Percentiles rank a stretch among this genome's conserved stretches.
Evolutionary conservation across 1,284 basidiomycete species (phyloP).

Genomic region (Austroboletus niveus): DNA sequence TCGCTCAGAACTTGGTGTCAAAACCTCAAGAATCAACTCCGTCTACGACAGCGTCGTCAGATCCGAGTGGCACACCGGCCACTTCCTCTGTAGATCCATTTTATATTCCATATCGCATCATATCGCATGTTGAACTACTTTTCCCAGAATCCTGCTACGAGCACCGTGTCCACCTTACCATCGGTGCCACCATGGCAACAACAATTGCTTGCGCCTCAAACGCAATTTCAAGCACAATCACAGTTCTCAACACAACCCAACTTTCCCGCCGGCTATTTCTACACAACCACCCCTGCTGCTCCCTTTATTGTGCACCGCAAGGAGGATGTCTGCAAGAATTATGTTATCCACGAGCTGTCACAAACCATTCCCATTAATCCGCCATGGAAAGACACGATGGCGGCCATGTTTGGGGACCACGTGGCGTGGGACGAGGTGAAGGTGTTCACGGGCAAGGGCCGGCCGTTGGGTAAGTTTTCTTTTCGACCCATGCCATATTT

Average conservation of each 20-base stretch:
- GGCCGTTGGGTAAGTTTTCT: slow-evolving; percentile 54
- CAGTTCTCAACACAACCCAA: background rate
- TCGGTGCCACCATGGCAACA: background rate
- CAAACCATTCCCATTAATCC: slow-evolving; percentile 50
- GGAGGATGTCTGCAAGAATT: slow-evolving; percentile 58
- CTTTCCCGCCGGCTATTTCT: background rate
- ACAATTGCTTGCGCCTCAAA: background rate
- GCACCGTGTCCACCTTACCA: background rate
- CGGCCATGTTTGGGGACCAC: slow-evolving; percentile 73
- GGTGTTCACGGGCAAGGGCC: slow-evolving; percentile 56
- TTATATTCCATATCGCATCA: background rate
- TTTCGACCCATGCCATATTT: background rate
- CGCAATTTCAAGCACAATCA: background rate
- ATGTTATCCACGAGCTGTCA: slow-evolving; percentile 58
- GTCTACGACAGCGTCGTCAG: background rate
- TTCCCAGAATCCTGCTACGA: background rate
- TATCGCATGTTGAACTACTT: background rate
- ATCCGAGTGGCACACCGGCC: background rate
- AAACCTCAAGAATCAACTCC: slow-evolving; percentile 5
- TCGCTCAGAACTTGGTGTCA: slow-evolving; percentile 11
- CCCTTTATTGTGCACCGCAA: slow-evolving; percentile 32
- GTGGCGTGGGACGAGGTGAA: slow-evolving; percentile 68
- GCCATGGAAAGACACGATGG: slow-evolving; percentile 69
- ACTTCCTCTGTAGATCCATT: slow-evolving; percentile 1
- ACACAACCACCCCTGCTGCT: slow-evolving; percentile 9